phyloP scores from a whole-genome alignment of 106 monocot species.

The Platanthera guangdongensis region DNA sequence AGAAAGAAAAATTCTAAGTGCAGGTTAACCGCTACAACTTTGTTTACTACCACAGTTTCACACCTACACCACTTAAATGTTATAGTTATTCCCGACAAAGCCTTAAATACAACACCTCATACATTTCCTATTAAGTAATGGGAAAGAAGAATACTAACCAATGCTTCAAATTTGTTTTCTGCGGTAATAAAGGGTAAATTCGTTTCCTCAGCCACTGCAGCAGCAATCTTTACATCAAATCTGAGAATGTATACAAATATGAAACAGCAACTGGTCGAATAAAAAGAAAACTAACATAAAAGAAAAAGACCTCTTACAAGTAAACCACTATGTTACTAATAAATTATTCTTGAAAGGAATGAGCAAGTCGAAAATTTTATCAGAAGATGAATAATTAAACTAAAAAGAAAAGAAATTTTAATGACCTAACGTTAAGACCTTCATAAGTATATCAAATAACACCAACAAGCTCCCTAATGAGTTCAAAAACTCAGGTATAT shows the following conservation, averaged over 20 bases:
- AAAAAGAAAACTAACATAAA: not conserved
- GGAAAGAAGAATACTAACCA: slow-evolving; percentile 30
- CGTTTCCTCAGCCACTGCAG: slow-evolving; percentile 77
- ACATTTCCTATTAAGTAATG: not conserved
- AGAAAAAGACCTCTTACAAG: not conserved
- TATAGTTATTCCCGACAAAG: too few relatives aligned
- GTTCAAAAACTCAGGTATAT: not conserved
- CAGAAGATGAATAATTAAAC: not conserved
- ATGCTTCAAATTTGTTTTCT: slow-evolving; percentile 93
- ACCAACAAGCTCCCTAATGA: not conserved
- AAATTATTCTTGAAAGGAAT: not conserved
- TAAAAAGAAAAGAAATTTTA: not conserved
- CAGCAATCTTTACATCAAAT: slow-evolving; percentile 88
- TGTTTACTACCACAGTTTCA: too few relatives aligned
- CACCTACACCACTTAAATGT: too few relatives aligned
- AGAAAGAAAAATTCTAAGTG: too few relatives aligned
- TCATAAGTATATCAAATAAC: not conserved
- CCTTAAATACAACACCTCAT: not conserved
- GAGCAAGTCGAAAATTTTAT: not conserved
- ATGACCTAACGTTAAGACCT: not conserved
- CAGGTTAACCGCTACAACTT: too few relatives aligned
- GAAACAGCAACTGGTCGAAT: not conserved
- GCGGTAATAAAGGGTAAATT: slow-evolving; percentile 79
- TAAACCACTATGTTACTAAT: not conserved
- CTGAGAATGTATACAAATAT: slow-evolving; percentile 24